Conservation (phyloP, 176 grass and related monocot species). For the Puya raimondii region DNA sequence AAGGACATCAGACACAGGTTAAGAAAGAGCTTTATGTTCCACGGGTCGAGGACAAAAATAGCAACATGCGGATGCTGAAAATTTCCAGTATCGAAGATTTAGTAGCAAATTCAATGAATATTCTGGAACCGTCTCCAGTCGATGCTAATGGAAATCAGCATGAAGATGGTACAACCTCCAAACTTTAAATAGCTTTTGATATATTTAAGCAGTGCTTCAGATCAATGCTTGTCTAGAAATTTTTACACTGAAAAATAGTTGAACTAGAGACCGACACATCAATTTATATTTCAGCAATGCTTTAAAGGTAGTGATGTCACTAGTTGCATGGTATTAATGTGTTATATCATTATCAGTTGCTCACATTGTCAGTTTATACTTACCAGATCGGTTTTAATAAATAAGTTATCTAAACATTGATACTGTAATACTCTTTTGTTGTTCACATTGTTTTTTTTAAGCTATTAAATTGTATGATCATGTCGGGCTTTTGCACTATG, state of each 20-base stretch:
- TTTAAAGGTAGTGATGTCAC: neutral
- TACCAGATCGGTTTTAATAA: no score
- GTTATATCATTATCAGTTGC: neutral
- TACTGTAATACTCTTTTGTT: no score
- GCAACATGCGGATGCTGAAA: constrained; percentile 87
- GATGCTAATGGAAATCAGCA: constrained; percentile 45
- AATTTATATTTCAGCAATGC: no score
- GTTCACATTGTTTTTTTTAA: no score
- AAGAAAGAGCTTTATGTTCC: constrained; percentile 80
- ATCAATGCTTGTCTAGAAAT: no score
- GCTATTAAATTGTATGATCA: no score
- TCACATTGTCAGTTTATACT: no score
- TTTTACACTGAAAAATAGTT: no score
- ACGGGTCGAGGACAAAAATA: constrained; percentile 87
- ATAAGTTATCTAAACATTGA: no score
- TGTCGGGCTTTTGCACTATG: no score
- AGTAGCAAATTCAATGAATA: constrained; percentile 89
- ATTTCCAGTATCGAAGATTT: constrained; percentile 76
- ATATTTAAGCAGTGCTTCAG: no score
- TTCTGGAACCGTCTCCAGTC: constrained; percentile 69
- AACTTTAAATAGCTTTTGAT: neutral
- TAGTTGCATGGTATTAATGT: neutral
- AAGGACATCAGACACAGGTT: constrained; percentile 34
- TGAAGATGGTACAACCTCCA: constrained; percentile 59
- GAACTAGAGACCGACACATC: no score